Evolutionary conservation across 345 rosid species (phyloP).

Genomic region (Melaleuca alternifolia): DNA sequence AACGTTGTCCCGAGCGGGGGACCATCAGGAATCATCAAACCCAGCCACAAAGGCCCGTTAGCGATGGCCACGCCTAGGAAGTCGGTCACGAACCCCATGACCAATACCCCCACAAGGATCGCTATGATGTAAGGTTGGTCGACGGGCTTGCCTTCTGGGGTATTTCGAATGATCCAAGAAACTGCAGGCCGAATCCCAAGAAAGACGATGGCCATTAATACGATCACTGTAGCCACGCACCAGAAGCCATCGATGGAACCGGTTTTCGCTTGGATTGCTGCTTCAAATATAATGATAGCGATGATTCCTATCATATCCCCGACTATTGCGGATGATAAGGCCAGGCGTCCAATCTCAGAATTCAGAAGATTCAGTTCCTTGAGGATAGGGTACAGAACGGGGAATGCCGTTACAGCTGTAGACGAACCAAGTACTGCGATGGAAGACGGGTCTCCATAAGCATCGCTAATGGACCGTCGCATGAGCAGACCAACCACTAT

Average conservation of each 20-base stretch:
- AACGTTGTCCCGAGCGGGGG: slow-evolving; percentile 52
- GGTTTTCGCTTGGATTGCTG: slow-evolving; percentile 22
- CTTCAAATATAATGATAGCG: slow-evolving; percentile 20
- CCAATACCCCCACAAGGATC: slow-evolving; percentile 35
- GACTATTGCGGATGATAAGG: slow-evolving; percentile 32
- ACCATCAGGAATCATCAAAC: slow-evolving; percentile 55
- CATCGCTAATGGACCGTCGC: slow-evolving; percentile 14
- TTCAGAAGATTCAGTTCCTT: slow-evolving; percentile 49
- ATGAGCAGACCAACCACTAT: neutral
- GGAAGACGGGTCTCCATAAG: slow-evolving; percentile 5
- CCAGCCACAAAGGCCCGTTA: slow-evolving; percentile 51
- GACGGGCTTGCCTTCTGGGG: slow-evolving; percentile 49
- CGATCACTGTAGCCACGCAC: slow-evolving; percentile 13
- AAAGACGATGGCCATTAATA: slow-evolving; percentile 8
- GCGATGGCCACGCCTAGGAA: slow-evolving; percentile 57
- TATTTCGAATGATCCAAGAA: slow-evolving; percentile 33
- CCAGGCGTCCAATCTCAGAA: slow-evolving; percentile 54
- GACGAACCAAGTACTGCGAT: slow-evolving; percentile 19
- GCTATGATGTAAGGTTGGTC: slow-evolving; percentile 27
- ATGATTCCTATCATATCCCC: slow-evolving; percentile 21
- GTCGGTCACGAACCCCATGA: slow-evolving; percentile 45
- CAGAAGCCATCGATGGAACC: slow-evolving; percentile 6
- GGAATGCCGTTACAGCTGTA: slow-evolving; percentile 29
- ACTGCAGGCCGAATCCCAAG: slow-evolving; percentile 12
- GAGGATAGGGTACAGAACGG: slow-evolving; percentile 34